Base-by-base conservation (phyloP, 345 rosid genomes). In the Populus simonii region DNA sequence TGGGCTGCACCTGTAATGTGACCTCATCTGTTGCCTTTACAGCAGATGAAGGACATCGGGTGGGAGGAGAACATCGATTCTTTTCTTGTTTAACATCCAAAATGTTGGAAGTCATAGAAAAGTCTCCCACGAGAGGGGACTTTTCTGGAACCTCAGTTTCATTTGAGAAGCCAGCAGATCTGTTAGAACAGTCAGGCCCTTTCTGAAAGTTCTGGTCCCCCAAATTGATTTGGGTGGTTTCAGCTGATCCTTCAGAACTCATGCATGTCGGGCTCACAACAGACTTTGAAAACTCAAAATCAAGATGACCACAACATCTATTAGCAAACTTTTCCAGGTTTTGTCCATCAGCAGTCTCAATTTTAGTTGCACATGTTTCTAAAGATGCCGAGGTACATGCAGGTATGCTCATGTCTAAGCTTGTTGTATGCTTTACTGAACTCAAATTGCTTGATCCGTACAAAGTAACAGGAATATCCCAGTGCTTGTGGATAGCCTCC, bases 191-290 rank as follows among this genome's bases (percentile, higher is more conserved):
- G 13, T 66, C 69, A 2, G 82, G 76, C 51, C 70, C 83, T 79
- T 84, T 85, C 84, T 63, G 87, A 70, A 70, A 82, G 83, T 83
- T 80, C 72, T 79, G 85, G 82, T 71, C 67, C 72, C 62, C 80
- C 18, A 82, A 84, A 83, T 85, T 90, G 69, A 85, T 78, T 80
- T 88, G 91, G 27, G 77, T 81, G 31, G 85, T 87, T 86, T 90
- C 94, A 78, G 87, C 90, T 68, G 92, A 84, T 71, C 90, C 92
- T 82, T 92, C 90, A 73, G 90, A 88, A 74, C 87, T 86, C 67
- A 86, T 33, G 79, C 79, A 84, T 1, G 81, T 71, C 33, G 61
- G 66, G 78, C 82, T 84, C 66, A 57, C 83, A 27, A 57, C 83
- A 27, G 84, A 74, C 62, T 83, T 80, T 36, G 72, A 72, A 51